These are phyloP conservation scores for Penicillium corylophilum DNA, from an alignment of 2,329 filamentous ascomycete genomes.

Conservation along the genomic window DNA sequence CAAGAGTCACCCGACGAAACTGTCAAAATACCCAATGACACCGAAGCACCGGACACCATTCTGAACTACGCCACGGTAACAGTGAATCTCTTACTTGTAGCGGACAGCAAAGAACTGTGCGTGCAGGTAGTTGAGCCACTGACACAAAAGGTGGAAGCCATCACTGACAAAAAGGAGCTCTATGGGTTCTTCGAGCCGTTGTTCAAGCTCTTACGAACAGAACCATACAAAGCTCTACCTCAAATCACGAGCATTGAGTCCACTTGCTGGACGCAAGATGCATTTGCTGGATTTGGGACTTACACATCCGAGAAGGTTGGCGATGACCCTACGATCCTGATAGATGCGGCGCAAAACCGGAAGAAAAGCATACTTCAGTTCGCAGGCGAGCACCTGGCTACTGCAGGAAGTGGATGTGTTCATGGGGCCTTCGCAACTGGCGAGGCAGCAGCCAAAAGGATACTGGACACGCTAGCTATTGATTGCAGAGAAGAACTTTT, in stretches of 20 bases:
- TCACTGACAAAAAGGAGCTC: slow-evolving; percentile 37
- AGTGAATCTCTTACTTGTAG: slow-evolving; percentile 47
- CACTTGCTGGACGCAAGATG: slow-evolving; percentile 47
- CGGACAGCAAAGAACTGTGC: slow-evolving; percentile 43
- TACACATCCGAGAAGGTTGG: slow-evolving; percentile 47
- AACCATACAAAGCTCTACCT: slow-evolving; percentile 46
- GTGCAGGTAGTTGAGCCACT: slow-evolving; percentile 47
- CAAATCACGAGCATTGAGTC: slow-evolving; percentile 42
- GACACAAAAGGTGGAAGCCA: slow-evolving; percentile 45
- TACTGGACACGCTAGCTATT: slow-evolving; percentile 38
- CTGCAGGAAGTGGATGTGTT: slow-evolving; percentile 46
- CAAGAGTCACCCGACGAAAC: neutral
- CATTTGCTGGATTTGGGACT: slow-evolving; percentile 43
- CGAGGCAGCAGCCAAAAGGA: slow-evolving; percentile 42
- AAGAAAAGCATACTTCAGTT: slow-evolving; percentile 42
- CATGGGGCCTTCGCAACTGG: slow-evolving; percentile 47
- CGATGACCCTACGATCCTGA: slow-evolving; percentile 39
- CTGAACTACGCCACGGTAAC: slow-evolving; percentile 47
- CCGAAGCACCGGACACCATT: slow-evolving; percentile 29
- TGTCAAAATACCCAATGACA: no score
- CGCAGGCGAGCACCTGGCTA: slow-evolving; percentile 43
- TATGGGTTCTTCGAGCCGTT: slow-evolving; percentile 47
- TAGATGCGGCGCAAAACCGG: slow-evolving; percentile 40
- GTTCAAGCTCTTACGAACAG: slow-evolving; percentile 46
- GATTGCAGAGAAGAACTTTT: no score